Percentiles rank a stretch among this genome's conserved stretches.
These are phyloP conservation scores for Ambrosiella cleistominuta DNA, from an alignment of 2,329 filamentous ascomycete species.

Conservation along the genomic window DNA sequence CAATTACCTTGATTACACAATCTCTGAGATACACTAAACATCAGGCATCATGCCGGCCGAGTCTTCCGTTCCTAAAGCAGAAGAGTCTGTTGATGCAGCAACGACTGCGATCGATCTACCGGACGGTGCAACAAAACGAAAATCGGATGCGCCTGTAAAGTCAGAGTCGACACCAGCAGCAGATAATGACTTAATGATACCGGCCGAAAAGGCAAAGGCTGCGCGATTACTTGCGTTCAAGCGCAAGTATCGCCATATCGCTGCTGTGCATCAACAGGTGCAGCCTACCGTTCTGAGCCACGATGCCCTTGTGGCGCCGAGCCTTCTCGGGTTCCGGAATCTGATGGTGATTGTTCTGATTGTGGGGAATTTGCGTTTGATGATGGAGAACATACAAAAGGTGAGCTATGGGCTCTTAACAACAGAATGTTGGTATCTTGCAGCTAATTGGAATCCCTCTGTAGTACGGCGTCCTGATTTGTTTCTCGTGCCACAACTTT, in stretches of 20 bases:
- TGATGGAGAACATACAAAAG: conserved; percentile 96
- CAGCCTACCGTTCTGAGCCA: conserved; percentile 72
- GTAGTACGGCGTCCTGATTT: conserved; percentile 88
- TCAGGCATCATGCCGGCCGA: too few species aligned
- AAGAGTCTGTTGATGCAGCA: too few species aligned
- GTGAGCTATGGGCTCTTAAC: conserved; percentile 23
- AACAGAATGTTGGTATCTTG: too few species aligned
- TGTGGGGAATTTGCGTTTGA: conserved; percentile 78
- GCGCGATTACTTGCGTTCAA: conserved; percentile 10
- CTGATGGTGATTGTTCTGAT: conserved; percentile 90
- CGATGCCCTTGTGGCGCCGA: conserved; percentile 56
- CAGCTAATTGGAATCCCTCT: conserved; percentile 10
- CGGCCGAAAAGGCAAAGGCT: conserved; percentile 2
- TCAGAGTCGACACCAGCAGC: too few species aligned
- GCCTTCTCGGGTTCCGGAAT: conserved; percentile 87
- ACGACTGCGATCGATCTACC: too few species aligned
- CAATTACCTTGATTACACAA: too few species aligned
- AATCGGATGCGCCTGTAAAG: too few species aligned
- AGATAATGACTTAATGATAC: neutral
- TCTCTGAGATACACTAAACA: too few species aligned
- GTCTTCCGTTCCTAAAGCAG: too few species aligned
- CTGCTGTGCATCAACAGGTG: conserved; percentile 58
- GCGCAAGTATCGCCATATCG: conserved; percentile 74
- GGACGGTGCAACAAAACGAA: too few species aligned
- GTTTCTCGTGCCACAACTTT: conserved; percentile 77